phyloP scores from a whole-genome alignment of 148 eudicot genomes.

The Dianthus caryophyllus region DNA sequence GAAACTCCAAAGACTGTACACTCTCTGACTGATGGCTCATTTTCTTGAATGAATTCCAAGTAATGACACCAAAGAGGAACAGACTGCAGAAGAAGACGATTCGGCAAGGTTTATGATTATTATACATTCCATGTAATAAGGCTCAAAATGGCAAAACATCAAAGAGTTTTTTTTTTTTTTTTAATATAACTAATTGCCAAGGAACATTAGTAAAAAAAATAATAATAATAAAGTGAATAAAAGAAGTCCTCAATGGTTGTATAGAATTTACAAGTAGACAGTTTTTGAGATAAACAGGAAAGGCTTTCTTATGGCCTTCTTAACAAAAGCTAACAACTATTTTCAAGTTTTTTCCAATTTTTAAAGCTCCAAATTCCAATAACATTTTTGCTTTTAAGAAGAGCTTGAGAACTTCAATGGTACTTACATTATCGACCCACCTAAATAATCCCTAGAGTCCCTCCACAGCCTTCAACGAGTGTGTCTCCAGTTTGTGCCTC shows the following conservation, averaged over 20 bases:
- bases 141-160: background rate
- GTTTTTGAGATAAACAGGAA: background rate
- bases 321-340: background rate
- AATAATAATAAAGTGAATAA: background rate
- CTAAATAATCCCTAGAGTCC: background rate
- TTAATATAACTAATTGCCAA: too few relatives aligned
- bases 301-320: constrained; percentile 1
- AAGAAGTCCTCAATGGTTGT: background rate
- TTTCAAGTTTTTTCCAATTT: constrained; percentile 5
- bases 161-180: background rate
- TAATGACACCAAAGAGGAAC: constrained; percentile 86
- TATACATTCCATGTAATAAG: background rate
- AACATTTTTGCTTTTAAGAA: background rate
- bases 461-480: background rate
- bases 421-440: background rate
- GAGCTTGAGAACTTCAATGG: background rate
- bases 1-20: constrained; percentile 61
- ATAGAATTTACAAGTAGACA: background rate
- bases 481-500: background rate
- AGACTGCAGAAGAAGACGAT: constrained; percentile 61
- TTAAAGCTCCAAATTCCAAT: too few relatives aligned
- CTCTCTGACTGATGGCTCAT: constrained; percentile 58
- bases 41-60: constrained; percentile 64
- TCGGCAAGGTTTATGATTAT: constrained; percentile 8
- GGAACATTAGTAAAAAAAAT: background rate